Percentiles rank a stretch among this genome's conserved stretches.
These are phyloP conservation scores for Rachicladosporium sp. DNA, from an alignment of 2,329 filamentous ascomycete genomes.

Conservation along the genomic window DNA sequence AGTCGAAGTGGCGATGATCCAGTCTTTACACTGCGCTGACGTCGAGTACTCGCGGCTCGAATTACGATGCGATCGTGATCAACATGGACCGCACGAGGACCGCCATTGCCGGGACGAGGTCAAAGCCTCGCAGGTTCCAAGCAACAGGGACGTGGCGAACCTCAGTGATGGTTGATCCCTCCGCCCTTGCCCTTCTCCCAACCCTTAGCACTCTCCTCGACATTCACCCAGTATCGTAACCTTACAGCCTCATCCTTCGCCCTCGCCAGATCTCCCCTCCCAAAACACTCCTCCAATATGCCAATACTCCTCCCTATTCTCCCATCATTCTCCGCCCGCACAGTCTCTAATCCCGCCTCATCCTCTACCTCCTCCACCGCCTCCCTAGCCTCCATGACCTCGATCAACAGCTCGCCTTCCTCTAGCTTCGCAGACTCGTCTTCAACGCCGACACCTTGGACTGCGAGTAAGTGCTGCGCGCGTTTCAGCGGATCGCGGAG, in stretches of 20 bases:
- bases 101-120: no score
- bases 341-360: slow-evolving; percentile 50
- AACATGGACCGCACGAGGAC: no score
- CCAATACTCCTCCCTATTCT: slow-evolving; percentile 53
- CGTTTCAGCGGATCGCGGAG: slow-evolving; percentile 64
- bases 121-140: no score
- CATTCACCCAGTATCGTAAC: slow-evolving; percentile 83
- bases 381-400: slow-evolving; percentile 61
- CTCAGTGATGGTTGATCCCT: slow-evolving; percentile 18
- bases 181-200: slow-evolving; percentile 66
- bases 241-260: slow-evolving; percentile 63
- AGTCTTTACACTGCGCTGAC: no score
- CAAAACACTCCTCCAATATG: slow-evolving; percentile 53
- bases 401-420: slow-evolving; percentile 59
- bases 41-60: no score
- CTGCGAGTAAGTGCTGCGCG: slow-evolving; percentile 72
- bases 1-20: no score
- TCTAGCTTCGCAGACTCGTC: slow-evolving; percentile 65
- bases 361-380: slow-evolving; percentile 44
- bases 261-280: slow-evolving; percentile 47
- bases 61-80: no score
- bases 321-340: slow-evolving; percentile 55
- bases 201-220: slow-evolving; percentile 63
- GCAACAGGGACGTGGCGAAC: no score
- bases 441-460: slow-evolving; percentile 63